Percentiles rank a stretch among this genome's conserved stretches.
phyloP scores from a whole-genome alignment of 1,139 yeast species.

The Geotrichum citri-aurantii region DNA sequence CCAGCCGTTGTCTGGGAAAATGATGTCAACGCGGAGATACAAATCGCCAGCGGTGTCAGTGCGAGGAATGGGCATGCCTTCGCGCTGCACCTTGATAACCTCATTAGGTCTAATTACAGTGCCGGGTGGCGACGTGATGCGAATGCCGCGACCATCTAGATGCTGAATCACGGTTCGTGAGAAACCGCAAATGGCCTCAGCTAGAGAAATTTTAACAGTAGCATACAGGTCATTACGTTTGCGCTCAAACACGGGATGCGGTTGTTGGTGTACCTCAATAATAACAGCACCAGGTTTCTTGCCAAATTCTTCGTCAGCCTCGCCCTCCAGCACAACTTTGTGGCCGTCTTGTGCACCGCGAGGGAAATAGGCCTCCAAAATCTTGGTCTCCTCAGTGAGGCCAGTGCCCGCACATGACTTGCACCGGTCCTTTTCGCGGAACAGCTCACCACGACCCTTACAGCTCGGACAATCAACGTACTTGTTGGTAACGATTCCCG shows the following conservation, averaged over 20 bases:
- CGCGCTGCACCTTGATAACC: conserved; percentile 56
- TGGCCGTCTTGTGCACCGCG: conserved; percentile 65
- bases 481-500: conserved; percentile 68
- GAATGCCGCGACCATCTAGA: conserved; percentile 71
- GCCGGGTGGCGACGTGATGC: conserved; percentile 52
- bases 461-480: conserved; percentile 63
- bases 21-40: conserved; percentile 63
- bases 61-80: conserved; percentile 75
- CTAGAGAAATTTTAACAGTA: conserved; percentile 54
- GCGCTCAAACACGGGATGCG: conserved; percentile 47
- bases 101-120: conserved; percentile 83
- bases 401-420: conserved; percentile 67
- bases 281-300: conserved; percentile 74
- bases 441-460: conserved; percentile 62
- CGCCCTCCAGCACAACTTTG: conserved; percentile 54
- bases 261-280: conserved; percentile 49
- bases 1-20: conserved; percentile 66
- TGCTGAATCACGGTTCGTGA: conserved; percentile 62
- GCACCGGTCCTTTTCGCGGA: conserved; percentile 66
- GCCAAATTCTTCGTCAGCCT: conserved; percentile 70
- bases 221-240: conserved; percentile 62
- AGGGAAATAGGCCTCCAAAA: conserved; percentile 70
- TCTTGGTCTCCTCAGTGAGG: conserved; percentile 59
- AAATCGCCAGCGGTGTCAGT: conserved; percentile 58
- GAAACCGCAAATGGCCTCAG: conserved; percentile 82